phyloP scores from a whole-genome alignment of 1,284 basidiomycete genomes.

The Moniliella sp. region DNA sequence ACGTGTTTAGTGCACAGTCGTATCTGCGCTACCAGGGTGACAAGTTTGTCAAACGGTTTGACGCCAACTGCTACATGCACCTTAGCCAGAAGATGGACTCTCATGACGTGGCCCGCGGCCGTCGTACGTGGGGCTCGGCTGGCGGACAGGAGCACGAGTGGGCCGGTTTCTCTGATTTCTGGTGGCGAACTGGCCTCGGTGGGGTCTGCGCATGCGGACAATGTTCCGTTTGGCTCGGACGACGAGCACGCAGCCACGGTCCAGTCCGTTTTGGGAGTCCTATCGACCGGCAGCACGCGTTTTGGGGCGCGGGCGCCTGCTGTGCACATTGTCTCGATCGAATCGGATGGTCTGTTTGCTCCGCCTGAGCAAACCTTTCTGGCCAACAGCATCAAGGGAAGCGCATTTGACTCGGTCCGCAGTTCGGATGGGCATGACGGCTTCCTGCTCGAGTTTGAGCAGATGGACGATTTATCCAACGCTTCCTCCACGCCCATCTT shows the following conservation, averaged over 20 bases:
- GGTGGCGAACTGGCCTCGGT: too few species aligned
- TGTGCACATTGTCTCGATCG: constrained; percentile 19
- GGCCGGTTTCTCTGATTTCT: too few species aligned
- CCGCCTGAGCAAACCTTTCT: constrained; percentile 38
- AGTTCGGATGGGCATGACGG: constrained; percentile 86
- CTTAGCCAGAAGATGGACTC: constrained; percentile 89
- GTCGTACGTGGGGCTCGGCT: constrained; percentile 8
- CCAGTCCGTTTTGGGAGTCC: too few species aligned
- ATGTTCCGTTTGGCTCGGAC: too few species aligned
- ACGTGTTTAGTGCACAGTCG: constrained; percentile 69
- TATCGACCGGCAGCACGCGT: too few species aligned
- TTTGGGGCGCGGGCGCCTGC: constrained; percentile 5
- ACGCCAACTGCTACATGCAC: constrained; percentile 39
- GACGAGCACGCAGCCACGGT: too few species aligned
- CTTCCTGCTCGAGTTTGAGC: constrained; percentile 44
- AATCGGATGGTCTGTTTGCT: constrained; percentile 28
- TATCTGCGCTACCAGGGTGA: constrained; percentile 92
- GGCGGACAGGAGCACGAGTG: constrained; percentile 16
- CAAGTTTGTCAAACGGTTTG: constrained; percentile 40
- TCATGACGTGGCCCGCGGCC: constrained; percentile 52
- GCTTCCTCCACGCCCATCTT: too few species aligned
- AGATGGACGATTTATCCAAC: constrained; percentile 17
- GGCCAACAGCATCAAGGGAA: constrained; percentile 36
- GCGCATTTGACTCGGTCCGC: constrained; percentile 39
- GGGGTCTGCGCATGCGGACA: too few species aligned